These are phyloP conservation scores for Aphanocladium album DNA, from an alignment of 2,329 filamentous ascomycete genomes.

Conservation along the genomic window DNA sequence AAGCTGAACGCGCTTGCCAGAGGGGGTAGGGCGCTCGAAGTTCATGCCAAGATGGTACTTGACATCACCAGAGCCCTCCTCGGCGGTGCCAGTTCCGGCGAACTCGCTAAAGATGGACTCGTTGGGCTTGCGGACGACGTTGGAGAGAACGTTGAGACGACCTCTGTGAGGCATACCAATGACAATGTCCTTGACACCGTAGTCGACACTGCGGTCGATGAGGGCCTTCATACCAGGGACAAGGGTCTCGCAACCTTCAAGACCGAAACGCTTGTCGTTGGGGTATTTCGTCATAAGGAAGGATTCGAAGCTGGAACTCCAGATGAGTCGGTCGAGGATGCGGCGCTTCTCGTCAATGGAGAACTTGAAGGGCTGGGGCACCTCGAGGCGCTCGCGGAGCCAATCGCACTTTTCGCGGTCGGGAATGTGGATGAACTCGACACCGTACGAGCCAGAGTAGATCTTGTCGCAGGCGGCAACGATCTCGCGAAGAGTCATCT, in stretches of 20 bases:
- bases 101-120: conserved; percentile 99
- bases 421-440: conserved; percentile 98
- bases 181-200: conserved; percentile 97
- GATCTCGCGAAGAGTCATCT: conserved; percentile 96
- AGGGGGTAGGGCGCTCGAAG: conserved; percentile 96
- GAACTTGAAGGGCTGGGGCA: conserved; percentile 93
- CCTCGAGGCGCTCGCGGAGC: conserved; percentile 91
- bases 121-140: conserved; percentile 98
- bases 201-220: conserved; percentile 97
- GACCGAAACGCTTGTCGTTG: conserved; percentile 98
- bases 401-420: conserved; percentile 97
- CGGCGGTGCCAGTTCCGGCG: conserved; percentile 76
- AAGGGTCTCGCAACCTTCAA: conserved; percentile 94
- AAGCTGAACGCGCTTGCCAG: conserved; percentile 97
- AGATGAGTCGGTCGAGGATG: conserved; percentile 95
- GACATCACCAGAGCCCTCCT: conserved; percentile 95
- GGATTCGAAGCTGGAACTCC: conserved; percentile 94
- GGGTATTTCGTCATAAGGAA: conserved; percentile 97
- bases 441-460: conserved; percentile 95
- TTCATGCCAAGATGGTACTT: conserved; percentile 99
- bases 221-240: conserved; percentile 99
- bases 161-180: conserved; percentile 99
- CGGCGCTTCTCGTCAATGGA: conserved; percentile 97
- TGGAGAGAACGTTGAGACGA: conserved; percentile 94
- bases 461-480: conserved; percentile 88